Evolutionary conservation across 345 rosid genomes (phyloP), one percentile per base, ranked within the genome.

Genomic region (Boechera divaricarpa): DNA sequence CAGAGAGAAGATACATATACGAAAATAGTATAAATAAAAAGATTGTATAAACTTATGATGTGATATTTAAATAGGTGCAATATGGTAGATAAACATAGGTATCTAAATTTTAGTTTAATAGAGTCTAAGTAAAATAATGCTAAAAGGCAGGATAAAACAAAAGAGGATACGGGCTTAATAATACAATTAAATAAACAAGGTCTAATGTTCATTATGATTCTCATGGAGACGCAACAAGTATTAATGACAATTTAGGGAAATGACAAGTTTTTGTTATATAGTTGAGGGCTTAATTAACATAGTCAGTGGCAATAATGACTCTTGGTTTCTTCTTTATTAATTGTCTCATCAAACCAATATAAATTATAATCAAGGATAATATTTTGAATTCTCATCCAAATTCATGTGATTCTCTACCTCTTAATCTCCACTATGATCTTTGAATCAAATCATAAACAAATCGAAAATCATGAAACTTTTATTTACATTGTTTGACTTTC

Each of bases 321-420:
- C 75, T 59, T 71, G 48, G 67, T 71, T 21, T 71, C 57, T 71
- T 71, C 75, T 70, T 70, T 70, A 70, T 58, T 32, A 70, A 70
- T 59, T 70, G 56, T 58, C 58, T 71, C 47, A 35, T 71, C 15
- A 70, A 45, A 33, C 45, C 12, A 42, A 21, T 18, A 4, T 1
- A 51, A 33, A 4, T 33, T 10, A 7, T 32, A 35, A 18, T 63
- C 29, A 65, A n/a, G 28, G 41, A 41, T 53, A 36, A 1, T 7
- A 6, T 29, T 70, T 56, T 44, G 7, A 16, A 28, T 42, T 56
- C 26, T 12, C 62, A 56, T 42, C 42, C 18, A 31, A 42, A 16
- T 18, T 57, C 64, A 69, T 70, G 56, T 70, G 64, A 70, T 57
- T 57, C 13, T 68, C 10, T 29, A 28, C 26, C 36, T 64, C 24